A percentile compares a stretch with the other conserved stretches of the same genome.
phyloP scores from a whole-genome alignment of 73 alveolate species.

The Paraurostyla sp. region DNA sequence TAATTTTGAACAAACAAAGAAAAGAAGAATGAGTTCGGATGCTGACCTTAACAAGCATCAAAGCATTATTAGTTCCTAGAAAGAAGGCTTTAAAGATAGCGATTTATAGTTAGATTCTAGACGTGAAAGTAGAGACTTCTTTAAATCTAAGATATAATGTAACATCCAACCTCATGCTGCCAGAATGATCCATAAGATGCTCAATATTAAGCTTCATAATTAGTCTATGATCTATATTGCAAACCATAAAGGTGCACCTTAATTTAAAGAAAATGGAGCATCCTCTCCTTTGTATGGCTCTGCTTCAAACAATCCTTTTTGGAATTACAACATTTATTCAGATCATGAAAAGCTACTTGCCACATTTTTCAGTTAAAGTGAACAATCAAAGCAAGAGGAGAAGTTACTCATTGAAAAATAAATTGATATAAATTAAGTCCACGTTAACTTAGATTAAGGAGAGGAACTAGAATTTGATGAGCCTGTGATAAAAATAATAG shows the following conservation, averaged over 20 bases:
- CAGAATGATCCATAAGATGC: constrained; percentile 37
- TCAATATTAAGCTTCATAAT: background rate
- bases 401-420: too few species aligned
- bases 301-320: background rate
- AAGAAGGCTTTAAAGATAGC: background rate
- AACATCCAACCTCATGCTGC: constrained; percentile 57
- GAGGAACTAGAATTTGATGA: too few species aligned
- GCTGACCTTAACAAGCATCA: background rate
- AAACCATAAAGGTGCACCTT: too few species aligned
- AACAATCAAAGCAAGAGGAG: too few species aligned
- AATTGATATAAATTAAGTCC: too few species aligned
- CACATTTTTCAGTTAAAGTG: background rate
- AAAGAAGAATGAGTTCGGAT: constrained; percentile 24
- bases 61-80: background rate
- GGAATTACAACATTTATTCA: constrained; percentile 30
- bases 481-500: too few species aligned
- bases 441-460: too few species aligned
- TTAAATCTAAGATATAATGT: background rate
- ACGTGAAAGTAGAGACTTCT: background rate
- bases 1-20: background rate
- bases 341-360: constrained; percentile 7
- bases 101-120: background rate
- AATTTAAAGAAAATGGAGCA: too few species aligned
- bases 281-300: too few species aligned
- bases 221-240: background rate